Evolutionary conservation across 78 protist genomes (phyloP).

Genomic region (Bodo saltans): DNA sequence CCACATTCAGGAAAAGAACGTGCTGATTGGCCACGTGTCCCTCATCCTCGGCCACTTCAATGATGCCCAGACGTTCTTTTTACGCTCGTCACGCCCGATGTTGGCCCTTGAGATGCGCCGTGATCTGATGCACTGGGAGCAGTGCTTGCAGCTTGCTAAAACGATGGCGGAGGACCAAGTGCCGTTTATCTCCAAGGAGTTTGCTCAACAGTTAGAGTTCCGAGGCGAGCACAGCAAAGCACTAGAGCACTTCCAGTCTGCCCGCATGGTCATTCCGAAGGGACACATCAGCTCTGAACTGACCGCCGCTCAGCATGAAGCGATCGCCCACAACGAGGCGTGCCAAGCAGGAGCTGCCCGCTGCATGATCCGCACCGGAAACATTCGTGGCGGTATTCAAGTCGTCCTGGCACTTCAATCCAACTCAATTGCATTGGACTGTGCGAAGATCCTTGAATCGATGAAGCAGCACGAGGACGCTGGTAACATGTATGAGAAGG

Average conservation of each 20-base stretch:
- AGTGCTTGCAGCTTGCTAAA: slow-evolving; percentile 61
- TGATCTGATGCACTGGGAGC: slow-evolving; percentile 70
- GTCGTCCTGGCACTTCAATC: slow-evolving; percentile 17
- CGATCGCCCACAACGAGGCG: not conserved
- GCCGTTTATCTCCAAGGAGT: slow-evolving; percentile 50
- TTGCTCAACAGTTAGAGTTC: slow-evolving; percentile 66
- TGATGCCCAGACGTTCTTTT: slow-evolving; percentile 54
- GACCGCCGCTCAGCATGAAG: not conserved
- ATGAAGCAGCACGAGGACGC: slow-evolving; percentile 61
- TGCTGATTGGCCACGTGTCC: slow-evolving; percentile 65
- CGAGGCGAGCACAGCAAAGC: slow-evolving; percentile 50
- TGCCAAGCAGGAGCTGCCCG: slow-evolving; percentile 55
- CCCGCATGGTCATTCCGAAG: not conserved
- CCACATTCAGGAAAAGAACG: slow-evolving; percentile 42
- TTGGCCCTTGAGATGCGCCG: slow-evolving; percentile 74
- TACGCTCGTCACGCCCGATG: slow-evolving; percentile 32
- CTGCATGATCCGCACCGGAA: slow-evolving; percentile 40
- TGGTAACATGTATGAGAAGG: slow-evolving; percentile 52
- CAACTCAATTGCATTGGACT: slow-evolving; percentile 35
- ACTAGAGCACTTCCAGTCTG: slow-evolving; percentile 7
- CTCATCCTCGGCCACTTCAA: slow-evolving; percentile 33
- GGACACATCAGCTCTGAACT: not conserved
- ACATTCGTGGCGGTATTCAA: slow-evolving; percentile 22
- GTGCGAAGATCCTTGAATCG: slow-evolving; percentile 54
- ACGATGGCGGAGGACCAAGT: slow-evolving; percentile 48